Base-by-base conservation (phyloP, 306 rosid species). In the Purshia tridentata region DNA sequence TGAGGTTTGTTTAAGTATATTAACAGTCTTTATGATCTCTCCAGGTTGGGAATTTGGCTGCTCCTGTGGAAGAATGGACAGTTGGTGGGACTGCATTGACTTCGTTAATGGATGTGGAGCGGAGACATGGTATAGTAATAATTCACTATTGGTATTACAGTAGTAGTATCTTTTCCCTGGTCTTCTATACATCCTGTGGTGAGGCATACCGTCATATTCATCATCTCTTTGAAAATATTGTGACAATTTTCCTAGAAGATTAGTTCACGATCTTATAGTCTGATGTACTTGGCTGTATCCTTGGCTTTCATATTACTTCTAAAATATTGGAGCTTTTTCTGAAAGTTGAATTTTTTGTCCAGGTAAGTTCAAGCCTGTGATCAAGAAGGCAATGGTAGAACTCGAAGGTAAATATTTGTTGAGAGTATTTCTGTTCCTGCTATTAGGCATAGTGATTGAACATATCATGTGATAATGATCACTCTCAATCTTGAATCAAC, bases 301-400 rank as follows among this genome's bases (percentile, higher is more conserved):
- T n/a, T 39, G 42, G 46, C 6, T 16, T 69, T 65, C 45, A 11
- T 44, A 15, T 51, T 64, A 61, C 68, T 69, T 64, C 39, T 46
- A 45, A 68, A 42, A 54, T 59, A 60, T 44, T 51, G 58, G 65
- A 65, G 60, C 13, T 57, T 68, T 29, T 62, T 23, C 55, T 66
- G 81, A 72, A 66, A 60, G 15, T 72, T 64, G 52, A 82, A 74
- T 72, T 69, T 67, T 48, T 65, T 65, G 76, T 85, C 74, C 85
- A 95, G 99, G 99, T 69, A 92, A 95, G 77, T 92, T 88, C 82
- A 95, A 95, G 88, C 97, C 99, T 57, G 99, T 95, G 86, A 91
- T 95, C 74, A 95, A 95, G 92, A 95, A 95, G 90, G 99, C 99
- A 75, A 90, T 95, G 97, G 99, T 95, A 79, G 99, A 95, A 84